Evolutionary conservation across 2,329 filamentous ascomycete species (phyloP), one percentile per base, ranked within the genome.

Genomic region (Neocucurbitaria cava): DNA sequence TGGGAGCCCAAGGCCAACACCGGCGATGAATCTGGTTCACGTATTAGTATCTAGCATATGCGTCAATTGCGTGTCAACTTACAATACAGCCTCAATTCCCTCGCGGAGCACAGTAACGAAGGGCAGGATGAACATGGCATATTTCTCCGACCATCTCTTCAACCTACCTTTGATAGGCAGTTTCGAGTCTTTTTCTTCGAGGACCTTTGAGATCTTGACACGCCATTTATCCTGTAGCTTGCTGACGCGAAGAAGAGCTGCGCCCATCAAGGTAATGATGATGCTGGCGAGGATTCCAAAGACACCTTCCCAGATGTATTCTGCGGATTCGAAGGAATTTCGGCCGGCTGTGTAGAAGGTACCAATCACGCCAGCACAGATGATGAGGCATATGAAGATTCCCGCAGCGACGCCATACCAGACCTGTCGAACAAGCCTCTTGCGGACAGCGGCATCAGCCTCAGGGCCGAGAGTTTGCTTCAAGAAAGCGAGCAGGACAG

Each of bases 211-310:
- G 21, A 96, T 85, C 84, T 95, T 95, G 66, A 89, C 79, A n/a
- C 87, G 85, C 92, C 92, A 96, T 77, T 95, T 95, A 58, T 89
- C 87, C 73, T 92, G 90, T 74, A 95, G 84, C 76, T 94, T 95
- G 57, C 87, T 89, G 50, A 96, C 84, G 23, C 92, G 88, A 7
- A 96, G 85, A 26, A 96, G 84, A 4, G 90, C 91, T 28, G 87
- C 88, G 24, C 92, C 92, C 80, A 96, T 89, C 57, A 92, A 65
- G 31, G 89, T 89, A 76, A 96, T 95, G 77, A 96, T 92, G 62
- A 95, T 62, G 17, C 87, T 82, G 2, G 92, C 91, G 46, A 95
- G 73, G 36, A 96, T 80, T 17, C 83, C 85, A 68, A 96, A 95
- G 43, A 88, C 84, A 50, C 90, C 91, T 71, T 96, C 92, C 82